Evolutionary conservation across 2,329 filamentous ascomycete genomes (phyloP), one percentile per base, ranked within the genome.

Genomic region (Colletotrichum agaves): DNA sequence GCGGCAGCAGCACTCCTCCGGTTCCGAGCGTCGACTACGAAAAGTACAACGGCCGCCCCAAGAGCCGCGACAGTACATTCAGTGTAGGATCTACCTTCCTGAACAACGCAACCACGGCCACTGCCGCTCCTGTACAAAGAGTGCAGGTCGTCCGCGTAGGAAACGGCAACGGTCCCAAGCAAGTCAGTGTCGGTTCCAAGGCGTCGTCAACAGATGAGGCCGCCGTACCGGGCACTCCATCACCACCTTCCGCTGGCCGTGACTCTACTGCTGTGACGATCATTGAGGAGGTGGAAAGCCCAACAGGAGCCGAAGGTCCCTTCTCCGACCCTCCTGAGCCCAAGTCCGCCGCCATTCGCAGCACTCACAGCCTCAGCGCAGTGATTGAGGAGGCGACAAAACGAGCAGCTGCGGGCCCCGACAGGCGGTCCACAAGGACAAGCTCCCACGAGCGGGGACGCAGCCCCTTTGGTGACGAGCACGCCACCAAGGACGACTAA

Each of bases 1-100:
- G 85, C 35, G 82, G 78, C 33, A 85, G 85, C 41, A 80, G 83
- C 56, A 82, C 91, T 17, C 93, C 93, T 3, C 92, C 93, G 0
- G 90, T 95, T 5, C 92, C 92, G 6, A 82, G 83, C 64, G 89
- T 96, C 73, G 90, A 94, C 73, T 88, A 85, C 70, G 85, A 85
- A 69, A 88, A 84, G 75, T 90, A 88, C 74, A 83, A 80, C 39
- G 73, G 72, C 59, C 82, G 80, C 66, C 88, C 83, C 21, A 84
- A 83, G 72, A 90, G 87, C 73, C 82, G 82, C 5, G 83, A 80
- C 61, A 87, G 84, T 77, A 85, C 87, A 39, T 91, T 91, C 75
- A 91, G 88, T 73, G 87, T 91, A 63, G 89, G 89, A 17, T 89
- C 89, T 19, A 90, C 89, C 1, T 91, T 91, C 77, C 80, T 91